Evolutionary conservation across 2,329 filamentous ascomycete species (phyloP).

Genomic region (Colletotrichum limetticola): DNA sequence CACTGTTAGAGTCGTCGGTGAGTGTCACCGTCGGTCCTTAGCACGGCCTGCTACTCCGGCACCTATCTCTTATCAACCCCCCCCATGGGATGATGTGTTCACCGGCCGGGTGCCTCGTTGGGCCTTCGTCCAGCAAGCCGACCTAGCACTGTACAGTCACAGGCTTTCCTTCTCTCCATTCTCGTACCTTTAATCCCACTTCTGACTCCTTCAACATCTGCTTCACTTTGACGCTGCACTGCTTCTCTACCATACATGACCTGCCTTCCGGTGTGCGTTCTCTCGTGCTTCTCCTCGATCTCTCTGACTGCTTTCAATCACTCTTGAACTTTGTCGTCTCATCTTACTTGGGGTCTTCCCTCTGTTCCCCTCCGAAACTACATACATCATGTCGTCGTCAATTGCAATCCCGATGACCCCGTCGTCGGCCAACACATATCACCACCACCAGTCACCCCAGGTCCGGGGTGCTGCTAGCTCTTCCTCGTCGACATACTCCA

Average conservation of each 20-base stretch:
- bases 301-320: slow-evolving; percentile 14
- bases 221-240: slow-evolving; percentile 19
- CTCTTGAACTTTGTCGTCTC: slow-evolving; percentile 17
- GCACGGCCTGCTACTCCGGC: slow-evolving; percentile 5
- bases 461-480: slow-evolving; percentile 54
- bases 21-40: slow-evolving; percentile 4
- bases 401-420: slow-evolving; percentile 72
- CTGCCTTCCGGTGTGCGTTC: slow-evolving; percentile 13
- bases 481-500: slow-evolving; percentile 67
- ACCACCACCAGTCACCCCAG: slow-evolving; percentile 52
- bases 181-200: slow-evolving; percentile 11
- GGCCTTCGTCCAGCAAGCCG: slow-evolving; percentile 24
- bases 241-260: slow-evolving; percentile 21
- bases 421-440: slow-evolving; percentile 47
- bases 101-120: slow-evolving; percentile 30
- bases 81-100: slow-evolving; percentile 34
- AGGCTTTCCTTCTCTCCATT: slow-evolving; percentile 29
- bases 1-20: slow-evolving; percentile 30
- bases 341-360: neutral
- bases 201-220: slow-evolving; percentile 30
- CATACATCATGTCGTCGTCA: slow-evolving; percentile 69
- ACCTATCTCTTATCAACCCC: slow-evolving; percentile 34
- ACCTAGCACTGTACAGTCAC: slow-evolving; percentile 36
- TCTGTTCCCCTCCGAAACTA: slow-evolving; percentile 3
- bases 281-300: neutral